Base-by-base conservation (phyloP, 768 basidiomycete genomes). In the Mycena vitilis region DNA sequence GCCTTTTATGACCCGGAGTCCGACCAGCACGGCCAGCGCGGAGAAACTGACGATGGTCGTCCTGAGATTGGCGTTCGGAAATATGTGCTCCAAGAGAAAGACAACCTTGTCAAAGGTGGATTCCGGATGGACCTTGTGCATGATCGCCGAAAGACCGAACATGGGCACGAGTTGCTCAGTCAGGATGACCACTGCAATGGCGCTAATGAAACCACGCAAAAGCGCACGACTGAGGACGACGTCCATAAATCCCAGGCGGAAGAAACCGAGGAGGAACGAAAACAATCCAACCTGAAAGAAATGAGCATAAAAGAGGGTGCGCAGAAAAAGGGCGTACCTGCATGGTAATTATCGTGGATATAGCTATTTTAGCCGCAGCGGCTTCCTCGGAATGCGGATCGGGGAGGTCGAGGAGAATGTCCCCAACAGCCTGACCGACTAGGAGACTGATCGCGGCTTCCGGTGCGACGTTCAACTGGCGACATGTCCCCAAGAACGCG, bases 211-310 rank as follows among this genome's bases (percentile, higher is more conserved):
- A 4, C 96, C 96, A 36, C 94, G 87, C 62, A 97, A 84, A 16
- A 97, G 84, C 5, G 95, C 94, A 60, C 95, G 90, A 73, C 94
- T 95, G 36, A 98, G 86, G 7, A 97, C 93, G 15, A 97, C 96
- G 76, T 98, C 96, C 60, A 97, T 88, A 79, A 97, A 97, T 2
- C 96, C 95, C 12, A 98, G 83, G 30, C 95, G 86, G 76, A 96
- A 91, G 73, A 97, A 87, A 4, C 96, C 96, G 37, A 98, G 85
- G 30, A 93, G 77, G 67, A 94, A 95, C 1, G 95, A 91, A 71
- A 98, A 91, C 38, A 96, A 72, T 45, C 95, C 95, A 71, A 91
- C 92, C 92, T 94, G 69, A 6, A 15, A 44, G n/a, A 37, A 45
- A 45, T 45, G 53, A 59, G 52, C 7, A 66, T 25, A 45, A 18